These are phyloP conservation scores for Talaromyces nanjingensis DNA, from an alignment of 495 filamentous ascomycete genomes.

Conservation along the genomic window DNA sequence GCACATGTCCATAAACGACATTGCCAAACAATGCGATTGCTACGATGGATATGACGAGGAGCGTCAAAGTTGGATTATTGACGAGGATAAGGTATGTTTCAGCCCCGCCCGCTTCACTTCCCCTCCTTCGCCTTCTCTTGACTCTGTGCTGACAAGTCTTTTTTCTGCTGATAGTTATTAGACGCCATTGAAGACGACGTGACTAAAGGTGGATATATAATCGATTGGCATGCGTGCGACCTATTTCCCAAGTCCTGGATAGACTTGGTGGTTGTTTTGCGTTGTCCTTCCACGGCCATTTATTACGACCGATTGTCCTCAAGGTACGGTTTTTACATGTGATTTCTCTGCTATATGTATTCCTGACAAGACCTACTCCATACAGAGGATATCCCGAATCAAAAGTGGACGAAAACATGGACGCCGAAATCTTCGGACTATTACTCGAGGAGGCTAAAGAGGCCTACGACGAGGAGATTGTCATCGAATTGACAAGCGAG, in stretches of 20 bases:
- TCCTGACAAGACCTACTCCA: neutral
- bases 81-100: slow-evolving; percentile 80
- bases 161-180: slow-evolving; percentile 46
- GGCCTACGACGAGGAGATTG: slow-evolving; percentile 77
- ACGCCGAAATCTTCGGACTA: slow-evolving; percentile 96
- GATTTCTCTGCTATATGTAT: no score
- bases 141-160: neutral
- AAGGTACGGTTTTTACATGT: slow-evolving; percentile 34
- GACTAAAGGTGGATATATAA: slow-evolving; percentile 74
- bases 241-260: slow-evolving; percentile 91
- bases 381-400: slow-evolving; percentile 66
- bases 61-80: slow-evolving; percentile 82
- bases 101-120: neutral
- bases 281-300: slow-evolving; percentile 61
- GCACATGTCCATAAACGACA: slow-evolving; percentile 81
- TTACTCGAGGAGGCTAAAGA: slow-evolving; percentile 85
- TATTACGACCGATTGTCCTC: slow-evolving; percentile 79
- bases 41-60: slow-evolving; percentile 82
- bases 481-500: slow-evolving; percentile 86
- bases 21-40: slow-evolving; percentile 79
- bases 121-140: neutral
- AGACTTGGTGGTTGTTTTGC: slow-evolving; percentile 88
- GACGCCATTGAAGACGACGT: slow-evolving; percentile 83
- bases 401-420: slow-evolving; percentile 93
- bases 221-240: slow-evolving; percentile 99